Evolutionary conservation across 2,329 filamentous ascomycete genomes (phyloP).

Genomic region (Metarhizium sp.): DNA sequence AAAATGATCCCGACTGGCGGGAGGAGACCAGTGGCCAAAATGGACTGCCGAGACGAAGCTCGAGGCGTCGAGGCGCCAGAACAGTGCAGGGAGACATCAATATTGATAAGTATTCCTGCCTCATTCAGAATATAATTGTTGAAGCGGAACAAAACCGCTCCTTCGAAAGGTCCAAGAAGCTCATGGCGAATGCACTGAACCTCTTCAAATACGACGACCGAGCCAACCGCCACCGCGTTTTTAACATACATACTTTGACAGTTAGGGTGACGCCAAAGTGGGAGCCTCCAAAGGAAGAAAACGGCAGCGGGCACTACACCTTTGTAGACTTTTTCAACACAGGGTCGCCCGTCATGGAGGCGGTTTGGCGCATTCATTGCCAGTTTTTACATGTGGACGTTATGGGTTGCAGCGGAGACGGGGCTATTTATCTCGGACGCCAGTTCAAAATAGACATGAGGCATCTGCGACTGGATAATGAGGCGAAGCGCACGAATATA

Average conservation of each 20-base stretch:
- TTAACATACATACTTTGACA: slow-evolving; percentile 30
- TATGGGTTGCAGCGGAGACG: slow-evolving; percentile 11
- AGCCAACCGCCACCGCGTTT: slow-evolving; percentile 5
- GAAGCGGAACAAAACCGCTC: slow-evolving; percentile 33
- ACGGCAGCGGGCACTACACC: slow-evolving; percentile 15
- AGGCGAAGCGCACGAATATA: neutral
- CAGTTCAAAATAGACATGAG: slow-evolving; percentile 11
- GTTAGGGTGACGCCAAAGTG: slow-evolving; percentile 28
- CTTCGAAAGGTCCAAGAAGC: slow-evolving; percentile 11
- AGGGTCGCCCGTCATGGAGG: slow-evolving; percentile 17
- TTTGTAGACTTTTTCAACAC: slow-evolving; percentile 27
- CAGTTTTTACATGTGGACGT: slow-evolving; percentile 27
- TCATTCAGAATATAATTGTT: slow-evolving; percentile 32
- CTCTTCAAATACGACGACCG: slow-evolving; percentile 19
- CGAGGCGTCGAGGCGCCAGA: neutral
- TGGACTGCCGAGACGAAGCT: neutral
- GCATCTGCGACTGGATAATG: neutral
- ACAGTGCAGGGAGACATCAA: slow-evolving; percentile 16
- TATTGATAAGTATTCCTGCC: slow-evolving; percentile 23
- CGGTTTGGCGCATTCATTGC: slow-evolving; percentile 23
- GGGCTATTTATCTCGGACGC: neutral
- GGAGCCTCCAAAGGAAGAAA: slow-evolving; percentile 2
- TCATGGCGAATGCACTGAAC: slow-evolving; percentile 27
- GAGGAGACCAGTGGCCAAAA: neutral
- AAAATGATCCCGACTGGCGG: slow-evolving; percentile 9